A percentile compares a stretch with the other conserved stretches of the same genome.
These are phyloP conservation scores for Medicago lupulina DNA, from an alignment of 306 rosid genomes.

Conservation along the genomic window DNA sequence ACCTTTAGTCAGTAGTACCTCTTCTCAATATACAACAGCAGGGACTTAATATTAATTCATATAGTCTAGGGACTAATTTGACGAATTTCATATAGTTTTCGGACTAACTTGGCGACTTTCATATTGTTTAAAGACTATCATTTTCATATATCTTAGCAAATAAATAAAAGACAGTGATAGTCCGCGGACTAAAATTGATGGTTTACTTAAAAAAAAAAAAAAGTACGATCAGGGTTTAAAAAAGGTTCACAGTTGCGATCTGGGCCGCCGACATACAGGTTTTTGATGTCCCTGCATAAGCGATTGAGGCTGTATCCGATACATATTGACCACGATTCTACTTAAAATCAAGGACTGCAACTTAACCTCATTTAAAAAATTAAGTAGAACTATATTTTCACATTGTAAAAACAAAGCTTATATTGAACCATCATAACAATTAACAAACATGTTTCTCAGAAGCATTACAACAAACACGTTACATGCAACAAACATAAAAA, in stretches of 20 bases:
- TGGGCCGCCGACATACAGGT: neutral
- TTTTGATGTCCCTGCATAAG: neutral
- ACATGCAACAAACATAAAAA: neutral
- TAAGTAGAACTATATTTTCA: too few relatives aligned
- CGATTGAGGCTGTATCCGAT: neutral
- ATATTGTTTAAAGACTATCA: neutral
- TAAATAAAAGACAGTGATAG: neutral
- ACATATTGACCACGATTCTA: neutral
- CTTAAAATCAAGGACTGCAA: neutral
- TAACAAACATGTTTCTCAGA: neutral
- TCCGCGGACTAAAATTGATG: neutral
- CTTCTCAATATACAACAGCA: neutral
- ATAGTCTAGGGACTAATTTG: neutral
- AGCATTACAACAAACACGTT: conserved; percentile 64
- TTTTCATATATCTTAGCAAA: neutral
- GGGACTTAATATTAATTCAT: neutral
- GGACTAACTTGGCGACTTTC: neutral
- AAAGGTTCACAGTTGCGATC: neutral
- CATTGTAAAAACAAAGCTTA: neutral
- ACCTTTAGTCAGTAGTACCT: neutral
- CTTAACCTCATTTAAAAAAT: neutral
- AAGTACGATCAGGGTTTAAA: neutral
- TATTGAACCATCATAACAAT: neutral
- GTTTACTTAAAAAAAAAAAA: neutral
- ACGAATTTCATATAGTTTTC: neutral